Evolutionary conservation across 2,329 filamentous ascomycete genomes (phyloP).

Genomic region (Clarireedia monteithiana): DNA sequence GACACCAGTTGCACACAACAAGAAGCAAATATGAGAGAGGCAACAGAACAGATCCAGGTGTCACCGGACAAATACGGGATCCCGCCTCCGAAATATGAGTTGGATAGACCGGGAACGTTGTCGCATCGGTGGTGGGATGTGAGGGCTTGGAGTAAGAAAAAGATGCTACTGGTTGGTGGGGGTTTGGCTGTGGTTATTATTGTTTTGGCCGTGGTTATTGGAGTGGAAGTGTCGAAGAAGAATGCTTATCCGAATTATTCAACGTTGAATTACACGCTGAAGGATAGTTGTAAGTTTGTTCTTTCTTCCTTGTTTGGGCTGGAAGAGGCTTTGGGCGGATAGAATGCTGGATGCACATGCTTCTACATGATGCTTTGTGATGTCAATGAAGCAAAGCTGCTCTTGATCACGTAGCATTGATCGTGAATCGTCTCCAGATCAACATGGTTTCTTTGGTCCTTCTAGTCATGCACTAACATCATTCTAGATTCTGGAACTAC

Average conservation of each 20-base stretch:
- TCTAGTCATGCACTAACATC: slow-evolving; percentile 1
- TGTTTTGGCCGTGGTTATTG: slow-evolving; percentile 40
- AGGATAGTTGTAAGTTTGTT: slow-evolving; percentile 32
- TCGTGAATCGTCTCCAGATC: background rate
- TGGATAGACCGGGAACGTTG: slow-evolving; percentile 15
- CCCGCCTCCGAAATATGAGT: slow-evolving; percentile 16
- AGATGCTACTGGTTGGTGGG: slow-evolving; percentile 38
- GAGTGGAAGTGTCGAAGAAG: slow-evolving; percentile 30
- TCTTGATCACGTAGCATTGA: background rate
- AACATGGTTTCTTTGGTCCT: background rate
- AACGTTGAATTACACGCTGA: slow-evolving; percentile 32
- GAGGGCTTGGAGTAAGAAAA: slow-evolving; percentile 44
- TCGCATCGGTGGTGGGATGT: slow-evolving; percentile 37
- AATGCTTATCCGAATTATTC: slow-evolving; percentile 38
- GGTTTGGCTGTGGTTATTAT: slow-evolving; percentile 33
- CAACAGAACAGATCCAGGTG: background rate
- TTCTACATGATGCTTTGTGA: background rate
- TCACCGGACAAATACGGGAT: slow-evolving; percentile 9
- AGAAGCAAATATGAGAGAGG: background rate
- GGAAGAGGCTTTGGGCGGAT: background rate
- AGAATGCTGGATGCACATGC: too few species aligned
- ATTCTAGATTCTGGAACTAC: slow-evolving; percentile 28
- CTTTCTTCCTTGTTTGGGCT: background rate
- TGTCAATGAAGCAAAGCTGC: background rate
- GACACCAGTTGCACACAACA: background rate